Conservation (phyloP, 306 rosid species). For the Castanopsis chinensis region DNA sequence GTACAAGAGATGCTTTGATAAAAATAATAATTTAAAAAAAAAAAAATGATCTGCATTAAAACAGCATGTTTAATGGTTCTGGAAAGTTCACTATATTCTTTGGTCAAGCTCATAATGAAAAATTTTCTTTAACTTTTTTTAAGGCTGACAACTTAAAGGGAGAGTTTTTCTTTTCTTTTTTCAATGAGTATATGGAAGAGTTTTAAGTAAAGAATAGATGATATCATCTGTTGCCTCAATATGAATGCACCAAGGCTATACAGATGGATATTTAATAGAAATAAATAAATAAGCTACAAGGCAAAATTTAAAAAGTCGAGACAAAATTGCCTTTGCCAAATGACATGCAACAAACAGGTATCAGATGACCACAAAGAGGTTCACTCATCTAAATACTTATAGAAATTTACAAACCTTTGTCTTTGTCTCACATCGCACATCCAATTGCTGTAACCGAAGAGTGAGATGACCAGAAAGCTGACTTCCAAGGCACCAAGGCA, state of each 20-base stretch:
- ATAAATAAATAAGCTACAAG: neutral
- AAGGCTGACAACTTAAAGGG: neutral
- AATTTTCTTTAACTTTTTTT: neutral
- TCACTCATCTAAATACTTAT: slow-evolving; percentile 6
- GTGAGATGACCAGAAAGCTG: slow-evolving; percentile 74
- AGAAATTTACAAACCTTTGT: slow-evolving; percentile 64
- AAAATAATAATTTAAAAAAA: neutral
- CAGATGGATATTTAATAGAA: neutral
- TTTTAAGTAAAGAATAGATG: neutral
- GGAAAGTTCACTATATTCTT: neutral
- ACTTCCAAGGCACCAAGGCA: slow-evolving; percentile 82
- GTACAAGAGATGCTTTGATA: neutral
- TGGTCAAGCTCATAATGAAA: neutral
- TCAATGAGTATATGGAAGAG: too few species aligned
- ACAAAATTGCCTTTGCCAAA: neutral
- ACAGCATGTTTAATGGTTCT: neutral
- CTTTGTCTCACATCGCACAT: slow-evolving; percentile 86
- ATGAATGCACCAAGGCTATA: neutral
- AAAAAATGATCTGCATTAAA: neutral
- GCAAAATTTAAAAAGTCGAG: neutral
- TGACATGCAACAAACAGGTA: neutral
- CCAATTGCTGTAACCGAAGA: slow-evolving; percentile 89
- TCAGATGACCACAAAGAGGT: slow-evolving; percentile 7
- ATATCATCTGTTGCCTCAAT: neutral
- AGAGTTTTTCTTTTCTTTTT: too few species aligned